Evolutionary conservation across 1,284 basidiomycete genomes (phyloP).

Genomic region (Cerioporus squamosus): DNA sequence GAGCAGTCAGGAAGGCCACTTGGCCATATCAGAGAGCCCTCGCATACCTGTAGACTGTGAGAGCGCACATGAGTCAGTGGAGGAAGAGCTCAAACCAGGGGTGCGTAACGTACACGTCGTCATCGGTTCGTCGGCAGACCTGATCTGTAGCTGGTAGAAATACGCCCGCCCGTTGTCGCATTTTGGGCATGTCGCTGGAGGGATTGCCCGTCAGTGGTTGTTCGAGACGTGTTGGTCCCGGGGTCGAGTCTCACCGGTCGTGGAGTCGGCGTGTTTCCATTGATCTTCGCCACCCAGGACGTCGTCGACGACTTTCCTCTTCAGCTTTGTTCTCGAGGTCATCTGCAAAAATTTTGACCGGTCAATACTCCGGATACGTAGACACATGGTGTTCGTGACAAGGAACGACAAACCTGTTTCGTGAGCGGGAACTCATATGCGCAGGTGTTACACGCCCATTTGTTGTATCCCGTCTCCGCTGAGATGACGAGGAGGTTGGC

Average conservation of each 20-base stretch:
- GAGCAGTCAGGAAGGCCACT: not conserved
- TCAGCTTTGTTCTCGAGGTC: conserved; percentile 84
- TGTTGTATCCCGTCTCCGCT: conserved; percentile 75
- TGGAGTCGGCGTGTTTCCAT: conserved; percentile 96
- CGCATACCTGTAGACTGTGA: conserved; percentile 41
- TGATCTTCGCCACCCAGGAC: conserved; percentile 92
- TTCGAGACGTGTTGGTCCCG: no score
- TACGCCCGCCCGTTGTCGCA: conserved; percentile 91
- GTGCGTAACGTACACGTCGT: conserved; percentile 82
- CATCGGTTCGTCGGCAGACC: conserved; percentile 97
- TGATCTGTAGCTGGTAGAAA: conserved; percentile 97
- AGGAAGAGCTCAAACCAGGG: no score
- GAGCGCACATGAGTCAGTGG: not conserved
- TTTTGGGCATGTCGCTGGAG: conserved; percentile 79
- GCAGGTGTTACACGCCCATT: conserved; percentile 93
- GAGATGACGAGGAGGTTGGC: conserved; percentile 90
- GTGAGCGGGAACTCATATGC: conserved; percentile 92
- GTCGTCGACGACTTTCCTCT: conserved; percentile 90
- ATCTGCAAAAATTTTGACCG: conserved; percentile 54
- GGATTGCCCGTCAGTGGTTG: not conserved
- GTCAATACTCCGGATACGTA: not conserved
- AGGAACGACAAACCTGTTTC: conserved; percentile 58
- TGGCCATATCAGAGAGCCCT: no score
- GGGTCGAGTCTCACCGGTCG: conserved; percentile 54
- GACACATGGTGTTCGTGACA: not conserved